Percentiles rank a stretch among this genome's conserved stretches.
Evolutionary conservation across 2,329 filamentous ascomycete genomes (phyloP).

Genomic region (Cercospora zeae-maydis): DNA sequence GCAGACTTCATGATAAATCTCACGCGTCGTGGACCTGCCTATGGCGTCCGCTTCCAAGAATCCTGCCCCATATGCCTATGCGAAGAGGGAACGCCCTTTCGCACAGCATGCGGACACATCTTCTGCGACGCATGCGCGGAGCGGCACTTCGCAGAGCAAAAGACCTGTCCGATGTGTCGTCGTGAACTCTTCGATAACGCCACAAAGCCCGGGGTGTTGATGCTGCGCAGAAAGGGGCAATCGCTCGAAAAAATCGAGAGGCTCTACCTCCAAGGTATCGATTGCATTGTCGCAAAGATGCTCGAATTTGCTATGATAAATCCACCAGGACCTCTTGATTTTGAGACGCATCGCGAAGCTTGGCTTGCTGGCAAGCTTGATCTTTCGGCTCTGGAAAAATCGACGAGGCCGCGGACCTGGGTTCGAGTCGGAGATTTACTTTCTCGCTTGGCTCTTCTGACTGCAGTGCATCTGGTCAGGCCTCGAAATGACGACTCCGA

Average conservation of each 20-base stretch:
- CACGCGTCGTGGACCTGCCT: not conserved
- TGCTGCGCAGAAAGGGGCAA: not conserved
- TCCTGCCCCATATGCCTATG: not conserved
- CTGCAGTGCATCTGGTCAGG: not conserved
- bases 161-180: not conserved
- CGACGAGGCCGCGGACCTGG: not conserved
- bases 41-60: not conserved
- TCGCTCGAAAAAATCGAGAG: not conserved
- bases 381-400: not conserved
- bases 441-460: not conserved
- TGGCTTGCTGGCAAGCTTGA: not conserved
- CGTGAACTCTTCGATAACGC: not conserved
- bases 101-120: not conserved
- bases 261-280: not conserved
- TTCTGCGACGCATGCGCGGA: not conserved
- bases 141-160: not conserved
- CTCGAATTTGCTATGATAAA: not conserved
- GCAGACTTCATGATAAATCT: not conserved
- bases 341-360: not conserved
- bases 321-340: not conserved
- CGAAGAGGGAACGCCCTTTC: not conserved
- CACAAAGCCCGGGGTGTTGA: not conserved
- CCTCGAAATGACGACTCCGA: not conserved
- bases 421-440: not conserved
- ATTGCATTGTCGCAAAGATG: not conserved